These are phyloP conservation scores for Pugionium cornutum DNA, from an alignment of 345 rosid species.

Conservation along the genomic window DNA sequence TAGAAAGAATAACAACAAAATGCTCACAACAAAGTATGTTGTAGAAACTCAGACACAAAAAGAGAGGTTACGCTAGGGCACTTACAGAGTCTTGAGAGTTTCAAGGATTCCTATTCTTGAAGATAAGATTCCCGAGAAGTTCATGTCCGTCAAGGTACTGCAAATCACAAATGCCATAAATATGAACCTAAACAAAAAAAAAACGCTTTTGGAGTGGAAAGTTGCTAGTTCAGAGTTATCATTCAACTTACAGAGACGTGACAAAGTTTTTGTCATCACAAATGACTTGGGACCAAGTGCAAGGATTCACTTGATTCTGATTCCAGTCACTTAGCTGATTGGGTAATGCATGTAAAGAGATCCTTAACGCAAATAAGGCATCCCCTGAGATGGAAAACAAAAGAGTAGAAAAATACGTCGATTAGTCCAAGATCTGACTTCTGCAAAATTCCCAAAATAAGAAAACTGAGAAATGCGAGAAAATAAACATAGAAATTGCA, in stretches of 20 bases:
- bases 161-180: slow-evolving; percentile 26
- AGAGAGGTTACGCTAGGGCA: slow-evolving; percentile 12
- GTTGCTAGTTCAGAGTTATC: neutral
- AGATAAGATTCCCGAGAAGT: slow-evolving; percentile 76
- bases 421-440: neutral
- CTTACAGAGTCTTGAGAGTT: slow-evolving; percentile 76
- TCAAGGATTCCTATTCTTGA: slow-evolving; percentile 63
- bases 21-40: slow-evolving; percentile 16
- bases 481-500: slow-evolving; percentile 6
- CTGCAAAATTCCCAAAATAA: neutral
- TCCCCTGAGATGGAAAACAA: slow-evolving; percentile 56
- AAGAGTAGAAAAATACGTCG: neutral
- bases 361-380: slow-evolving; percentile 61
- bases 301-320: slow-evolving; percentile 78
- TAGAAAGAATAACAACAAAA: slow-evolving; percentile 16
- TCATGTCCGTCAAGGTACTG: slow-evolving; percentile 81
- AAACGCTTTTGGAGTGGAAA: neutral
- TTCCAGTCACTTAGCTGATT: slow-evolving; percentile 77
- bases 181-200: neutral
- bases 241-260: slow-evolving; percentile 66
- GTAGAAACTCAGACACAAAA: slow-evolving; percentile 1
- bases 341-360: slow-evolving; percentile 49
- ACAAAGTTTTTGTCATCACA: slow-evolving; percentile 60
- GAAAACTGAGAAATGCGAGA: neutral
- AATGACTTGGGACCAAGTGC: slow-evolving; percentile 85